Base-by-base conservation (phyloP, 345 rosid genomes). In the Boechera divaricarpa region DNA sequence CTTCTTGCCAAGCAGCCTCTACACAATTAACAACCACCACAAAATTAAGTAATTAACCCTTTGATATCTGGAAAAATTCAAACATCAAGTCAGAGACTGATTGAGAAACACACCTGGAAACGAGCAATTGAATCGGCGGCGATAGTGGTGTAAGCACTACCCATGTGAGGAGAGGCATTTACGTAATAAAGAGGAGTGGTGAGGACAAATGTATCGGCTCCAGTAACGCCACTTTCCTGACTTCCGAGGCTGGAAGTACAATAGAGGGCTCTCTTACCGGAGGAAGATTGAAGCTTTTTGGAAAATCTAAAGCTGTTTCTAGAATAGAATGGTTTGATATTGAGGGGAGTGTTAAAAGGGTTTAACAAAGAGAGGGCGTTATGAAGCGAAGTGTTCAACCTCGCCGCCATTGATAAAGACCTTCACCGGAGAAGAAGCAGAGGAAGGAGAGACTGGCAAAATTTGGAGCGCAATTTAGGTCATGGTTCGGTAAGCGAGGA, bases 101-200 rank as follows among this genome's bases (percentile, higher is more conserved):
- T 21, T 44, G 60, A 48, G 53, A 45, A 67, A 52, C 35, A 64
- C 16, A 94, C 98, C 97, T 92, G 98, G 84, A 92, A 94, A 41
- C 98, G 91, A 57, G 97, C 92, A 56, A 92, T 83, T 61, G 97
- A 91, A 79, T 94, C 98, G 44, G 97, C 98, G 42, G 98, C 97
- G 16, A 94, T 91, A 63, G 98, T 94, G 52, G 97, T 90, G 86
- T 94, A 94, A 35, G 98, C 98, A 77, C 98, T 92, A 29, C 98
- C 98, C 98, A 94, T 94, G 68, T 92, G 98, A 18, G 98, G 98
- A 88, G 98, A 97, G 78, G 98, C 98, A 86, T 94, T 94, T 4
- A 94, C 97, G 82, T 94, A 94, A 83, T 90, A 94, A 83, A 94
- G 97, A 4, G 97, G 98, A 72, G 98, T 92, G 1, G 98, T 88